Evolutionary conservation across 2,329 filamentous ascomycete genomes (phyloP), one percentile per base, ranked within the genome.

Genomic region (Talaromyces sp.): DNA sequence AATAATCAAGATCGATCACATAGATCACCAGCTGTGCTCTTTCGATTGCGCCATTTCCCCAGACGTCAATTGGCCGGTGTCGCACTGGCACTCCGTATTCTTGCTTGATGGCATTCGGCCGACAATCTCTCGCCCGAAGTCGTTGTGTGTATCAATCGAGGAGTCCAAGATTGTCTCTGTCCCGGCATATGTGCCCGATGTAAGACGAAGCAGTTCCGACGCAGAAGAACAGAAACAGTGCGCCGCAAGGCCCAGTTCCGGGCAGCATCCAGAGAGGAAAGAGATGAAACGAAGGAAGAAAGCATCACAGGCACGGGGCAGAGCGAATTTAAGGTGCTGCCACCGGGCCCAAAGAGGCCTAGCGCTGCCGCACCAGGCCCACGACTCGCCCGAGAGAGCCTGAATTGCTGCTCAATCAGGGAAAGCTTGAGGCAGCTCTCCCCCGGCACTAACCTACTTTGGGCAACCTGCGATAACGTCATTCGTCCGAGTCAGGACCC

Each of bases 11-110:
- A 55, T 53, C 24, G 13, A 17, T n/a, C n/a, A 3, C 14, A 21
- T 6, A 38, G 5, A 46, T 9, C 43, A 17, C 17, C 43, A 46
- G 43, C 24, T 29, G 17, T 26, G 27, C 35, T 31, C 6, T 14
- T 59, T 49, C 55, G 65, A 74, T 74, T 71, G 70, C 71, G 71
- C 69, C 70, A 74, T 72, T 66, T 57, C 46, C 51, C 52, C 32
- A 56, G 29, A 59, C 61, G 62, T 69, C 67, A 55, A 73, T 73
- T 72, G 71, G 71, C 57, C 64, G 64, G 55, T 27, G 10, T 17
- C 24, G 49, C 14, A 29, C 27, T 17, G 49, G 49, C 49, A 52
- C 55, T 59, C 29, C 60, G 58, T 35, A 14, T 35, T 41, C 35
- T 38, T 31, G 56, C 65, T 69, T 56, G 63, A 24, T 50, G 9